A percentile compares a stretch with the other conserved stretches of the same genome.
These are phyloP conservation scores for Phaffomyces antillensis DNA, from an alignment of 805 yeast genomes.

Conservation along the genomic window DNA sequence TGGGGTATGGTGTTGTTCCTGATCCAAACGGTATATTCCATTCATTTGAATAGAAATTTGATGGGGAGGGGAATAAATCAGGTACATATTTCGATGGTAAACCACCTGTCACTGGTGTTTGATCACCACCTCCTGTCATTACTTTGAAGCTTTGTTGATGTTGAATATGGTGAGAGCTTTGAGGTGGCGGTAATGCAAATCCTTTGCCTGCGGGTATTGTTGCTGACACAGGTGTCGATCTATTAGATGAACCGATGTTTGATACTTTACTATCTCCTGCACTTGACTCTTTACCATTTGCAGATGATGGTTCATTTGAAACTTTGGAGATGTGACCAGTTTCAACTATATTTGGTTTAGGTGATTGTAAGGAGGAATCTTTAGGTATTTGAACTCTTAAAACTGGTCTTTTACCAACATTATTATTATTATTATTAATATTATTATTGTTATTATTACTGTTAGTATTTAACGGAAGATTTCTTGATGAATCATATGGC, in stretches of 20 bases:
- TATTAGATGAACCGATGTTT: slow-evolving; percentile 13
- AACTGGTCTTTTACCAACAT: slow-evolving; percentile 19
- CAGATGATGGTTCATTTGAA: slow-evolving; percentile 9
- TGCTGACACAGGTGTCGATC: slow-evolving; percentile 9
- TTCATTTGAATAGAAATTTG: slow-evolving; percentile 60
- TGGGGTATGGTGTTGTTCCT: slow-evolving; percentile 31
- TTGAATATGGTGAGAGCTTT: slow-evolving; percentile 12
- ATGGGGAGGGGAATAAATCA: slow-evolving; percentile 76
- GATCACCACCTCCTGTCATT: slow-evolving; percentile 53
- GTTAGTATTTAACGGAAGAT: slow-evolving; percentile 18
- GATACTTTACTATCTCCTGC: slow-evolving; percentile 8
- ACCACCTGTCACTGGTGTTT: slow-evolving; percentile 61
- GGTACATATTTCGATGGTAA: slow-evolving; percentile 65
- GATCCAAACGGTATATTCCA: slow-evolving; percentile 45
- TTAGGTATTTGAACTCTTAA: slow-evolving; percentile 23
- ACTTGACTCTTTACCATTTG: slow-evolving; percentile 5
- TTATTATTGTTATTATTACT: slow-evolving; percentile 3
- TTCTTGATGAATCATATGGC: slow-evolving; percentile 12
- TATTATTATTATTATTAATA: slow-evolving; percentile 4
- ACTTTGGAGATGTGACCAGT: slow-evolving; percentile 10
- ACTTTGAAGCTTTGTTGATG: slow-evolving; percentile 17
- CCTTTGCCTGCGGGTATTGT: slow-evolving; percentile 25
- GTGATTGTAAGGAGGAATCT: slow-evolving; percentile 1
- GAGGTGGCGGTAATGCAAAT: slow-evolving; percentile 28
- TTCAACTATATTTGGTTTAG: slow-evolving; percentile 8